phyloP scores from a whole-genome alignment of 352 stramenopile species.

The Globisporangium radiosum region DNA sequence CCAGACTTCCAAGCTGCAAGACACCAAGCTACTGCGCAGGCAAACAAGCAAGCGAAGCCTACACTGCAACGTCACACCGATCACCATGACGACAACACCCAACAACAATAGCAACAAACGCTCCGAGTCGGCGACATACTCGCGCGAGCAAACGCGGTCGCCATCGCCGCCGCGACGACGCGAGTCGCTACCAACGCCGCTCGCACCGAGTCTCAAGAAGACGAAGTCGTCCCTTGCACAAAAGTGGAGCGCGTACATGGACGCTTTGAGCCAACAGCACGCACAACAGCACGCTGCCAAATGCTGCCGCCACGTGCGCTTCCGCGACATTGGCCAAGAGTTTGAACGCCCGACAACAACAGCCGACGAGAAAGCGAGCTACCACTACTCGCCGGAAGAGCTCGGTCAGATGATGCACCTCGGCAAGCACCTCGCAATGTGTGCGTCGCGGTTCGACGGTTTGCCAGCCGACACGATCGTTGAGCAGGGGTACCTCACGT shows the following conservation, averaged over 20 bases:
- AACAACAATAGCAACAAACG: no score
- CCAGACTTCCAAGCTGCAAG: no score
- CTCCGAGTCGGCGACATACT: no score
- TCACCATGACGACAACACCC: no score
- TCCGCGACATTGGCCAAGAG: slow-evolving; percentile 32
- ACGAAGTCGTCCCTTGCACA: slow-evolving; percentile 27
- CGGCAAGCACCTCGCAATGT: slow-evolving; percentile 39
- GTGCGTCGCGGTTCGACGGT: slow-evolving; percentile 36
- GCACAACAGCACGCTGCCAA: slow-evolving; percentile 9
- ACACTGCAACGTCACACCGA: no score
- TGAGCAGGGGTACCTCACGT: slow-evolving; percentile 56
- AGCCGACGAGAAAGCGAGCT: slow-evolving; percentile 39
- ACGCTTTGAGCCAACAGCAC: slow-evolving; percentile 19
- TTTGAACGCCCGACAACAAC: slow-evolving; percentile 34
- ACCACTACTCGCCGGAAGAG: slow-evolving; percentile 52
- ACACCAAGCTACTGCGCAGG: no score
- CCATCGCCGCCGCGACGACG: no score
- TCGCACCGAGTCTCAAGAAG: slow-evolving; percentile 55
- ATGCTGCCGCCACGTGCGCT: slow-evolving; percentile 40
- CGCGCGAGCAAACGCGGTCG: no score
- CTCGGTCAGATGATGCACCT: slow-evolving; percentile 44
- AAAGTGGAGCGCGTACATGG: slow-evolving; percentile 53
- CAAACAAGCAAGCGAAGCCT: no score
- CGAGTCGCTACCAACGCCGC: slow-evolving; percentile 4
- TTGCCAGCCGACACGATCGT: slow-evolving; percentile 59